Evolutionary conservation across 139 green algal genomes (phyloP), one percentile per base, ranked within the genome.

Genomic region (Ulvella scutata): DNA sequence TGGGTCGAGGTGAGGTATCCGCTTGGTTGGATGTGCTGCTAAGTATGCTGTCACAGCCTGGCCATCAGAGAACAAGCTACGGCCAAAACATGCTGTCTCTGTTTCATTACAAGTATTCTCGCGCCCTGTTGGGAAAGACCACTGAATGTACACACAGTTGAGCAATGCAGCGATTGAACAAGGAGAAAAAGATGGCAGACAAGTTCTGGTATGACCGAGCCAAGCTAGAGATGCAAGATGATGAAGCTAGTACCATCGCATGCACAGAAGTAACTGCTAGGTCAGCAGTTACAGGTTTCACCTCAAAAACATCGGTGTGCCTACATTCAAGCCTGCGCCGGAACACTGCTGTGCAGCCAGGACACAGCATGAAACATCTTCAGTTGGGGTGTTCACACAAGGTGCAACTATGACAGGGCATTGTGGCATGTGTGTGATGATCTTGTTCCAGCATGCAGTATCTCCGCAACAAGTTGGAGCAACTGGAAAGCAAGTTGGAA

Each of bases 151-250:
- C 4, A 4, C 17, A 3, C 3, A 20, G 23, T 37, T 37, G 7
- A 2, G 3, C 26, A 72, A 17, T 73, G 73, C 76, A 85, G 78
- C 73, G 81, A 34, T 76, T 82, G 2, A 38, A 85, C 3, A 85
- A 85, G 62, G 81, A 85, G 73, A 81, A 67, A 39, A 73, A 76
- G 3, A 43, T 78, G 36, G 78, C 81, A 33, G 81, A 85, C 72
- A 78, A 79, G 38, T 85, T 85, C 43, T 85, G 81, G 81, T 34
- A 40, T 17, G 10, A 75, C 29, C 76, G 73, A 35, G 62, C 28
- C 17, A 1, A 67, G 51, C 51, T 73, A 9, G 62, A 74, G 17
- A 72, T 38, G 4, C 38, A 34, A 31, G 37, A 36, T 44, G 37
- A 67, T 20, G 51, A 38, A 23, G 21, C 33, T 3, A 26, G 73